Percentiles rank a stretch among this genome's conserved stretches.
phyloP scores from a whole-genome alignment of 2,329 filamentous ascomycete genomes.

The Neofusicoccum cordaticola region DNA sequence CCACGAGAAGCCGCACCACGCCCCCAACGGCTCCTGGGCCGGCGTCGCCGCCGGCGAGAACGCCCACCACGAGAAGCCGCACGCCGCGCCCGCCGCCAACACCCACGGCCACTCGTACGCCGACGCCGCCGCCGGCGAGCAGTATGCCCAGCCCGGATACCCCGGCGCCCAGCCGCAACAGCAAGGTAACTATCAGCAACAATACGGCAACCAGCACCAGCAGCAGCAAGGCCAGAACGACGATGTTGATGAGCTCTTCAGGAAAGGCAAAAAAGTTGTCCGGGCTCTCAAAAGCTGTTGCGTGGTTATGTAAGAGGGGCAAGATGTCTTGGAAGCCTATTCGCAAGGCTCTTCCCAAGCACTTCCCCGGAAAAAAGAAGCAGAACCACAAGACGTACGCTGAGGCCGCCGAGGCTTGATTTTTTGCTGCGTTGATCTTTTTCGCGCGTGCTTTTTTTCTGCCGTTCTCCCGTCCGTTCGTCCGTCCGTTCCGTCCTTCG shows the following conservation, averaged over 20 bases:
- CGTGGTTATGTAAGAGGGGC: conserved; percentile 62
- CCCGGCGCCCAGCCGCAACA: conserved; percentile 40
- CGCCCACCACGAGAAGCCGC: background rate
- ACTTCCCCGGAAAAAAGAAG: background rate
- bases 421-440: background rate
- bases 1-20: background rate
- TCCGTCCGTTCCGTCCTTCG: background rate
- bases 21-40: background rate
- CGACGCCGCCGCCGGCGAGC: conserved; percentile 18
- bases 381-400: background rate
- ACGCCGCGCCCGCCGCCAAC: background rate
- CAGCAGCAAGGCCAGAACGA: conserved; percentile 51
- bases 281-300: conserved; percentile 68
- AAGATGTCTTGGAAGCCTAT: background rate
- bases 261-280: conserved; percentile 59
- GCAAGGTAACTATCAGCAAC: conserved; percentile 44
- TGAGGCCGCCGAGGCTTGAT: background rate
- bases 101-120: background rate
- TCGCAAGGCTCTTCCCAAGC: background rate
- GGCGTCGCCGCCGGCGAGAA: background rate
- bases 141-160: conserved; percentile 26
- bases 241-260: conserved; percentile 58
- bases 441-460: too few species aligned
- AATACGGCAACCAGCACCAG: conserved; percentile 34
- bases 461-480: too few species aligned